Evolutionary conservation across 345 rosid genomes (phyloP).

Genomic region (Eucalyptus grandis): DNA sequence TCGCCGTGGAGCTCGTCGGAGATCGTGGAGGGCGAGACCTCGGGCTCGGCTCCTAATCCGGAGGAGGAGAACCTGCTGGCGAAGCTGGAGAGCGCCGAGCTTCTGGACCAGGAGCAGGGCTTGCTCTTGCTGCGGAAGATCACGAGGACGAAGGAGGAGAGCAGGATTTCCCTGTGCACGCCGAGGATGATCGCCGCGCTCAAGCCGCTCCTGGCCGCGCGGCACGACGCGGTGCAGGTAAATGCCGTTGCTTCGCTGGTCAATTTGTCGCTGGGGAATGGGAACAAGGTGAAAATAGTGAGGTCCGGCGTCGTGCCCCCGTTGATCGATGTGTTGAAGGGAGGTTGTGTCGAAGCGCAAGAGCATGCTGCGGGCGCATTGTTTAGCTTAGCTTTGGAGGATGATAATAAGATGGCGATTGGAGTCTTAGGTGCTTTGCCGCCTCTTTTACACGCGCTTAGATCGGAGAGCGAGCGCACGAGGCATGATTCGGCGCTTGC

Average conservation of each 20-base stretch:
- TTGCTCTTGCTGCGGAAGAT: constrained; percentile 36
- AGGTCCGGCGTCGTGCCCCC: constrained; percentile 63
- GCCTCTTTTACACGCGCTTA: constrained; percentile 57
- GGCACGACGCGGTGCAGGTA: constrained; percentile 51
- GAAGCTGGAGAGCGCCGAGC: constrained; percentile 37
- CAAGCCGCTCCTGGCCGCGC: constrained; percentile 34
- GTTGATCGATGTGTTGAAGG: constrained; percentile 53
- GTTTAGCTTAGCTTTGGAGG: constrained; percentile 71
- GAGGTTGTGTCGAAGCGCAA: constrained; percentile 57
- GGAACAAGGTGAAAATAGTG: constrained; percentile 56
- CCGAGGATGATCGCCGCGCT: constrained; percentile 36
- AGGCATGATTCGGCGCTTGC: constrained; percentile 68
- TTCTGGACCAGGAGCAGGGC: constrained; percentile 54
- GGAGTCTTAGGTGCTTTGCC: constrained; percentile 78
- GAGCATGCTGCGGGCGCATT: constrained; percentile 74
- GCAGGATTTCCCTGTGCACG: constrained; percentile 46
- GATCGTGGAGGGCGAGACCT: constrained; percentile 10
- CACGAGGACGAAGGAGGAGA: constrained; percentile 42
- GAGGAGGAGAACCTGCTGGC: constrained; percentile 44
- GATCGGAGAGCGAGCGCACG: constrained; percentile 51
- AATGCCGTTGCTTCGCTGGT: constrained; percentile 67
- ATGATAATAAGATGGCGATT: constrained; percentile 75
- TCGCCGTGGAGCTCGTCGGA: constrained; percentile 37
- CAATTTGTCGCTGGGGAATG: constrained; percentile 58
- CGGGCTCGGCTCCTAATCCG: constrained; percentile 8